Base-by-base conservation (phyloP, 345 rosid species). In the Eucalyptus marginata region DNA sequence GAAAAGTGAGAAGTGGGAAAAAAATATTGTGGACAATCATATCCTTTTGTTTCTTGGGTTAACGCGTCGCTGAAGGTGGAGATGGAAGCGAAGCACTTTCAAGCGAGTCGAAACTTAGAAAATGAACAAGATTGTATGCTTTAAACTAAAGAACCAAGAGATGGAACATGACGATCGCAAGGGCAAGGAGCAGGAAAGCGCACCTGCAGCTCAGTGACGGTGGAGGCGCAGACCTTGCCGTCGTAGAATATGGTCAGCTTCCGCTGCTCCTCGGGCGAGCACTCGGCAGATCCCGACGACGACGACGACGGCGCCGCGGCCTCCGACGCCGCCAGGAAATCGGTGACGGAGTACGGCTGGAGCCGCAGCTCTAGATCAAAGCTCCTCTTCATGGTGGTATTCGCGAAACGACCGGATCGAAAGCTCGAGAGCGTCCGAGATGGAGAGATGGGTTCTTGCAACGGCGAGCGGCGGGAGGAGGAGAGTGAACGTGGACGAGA, bases 161-260 rank as follows among this genome's bases (percentile, higher is more conserved):
- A 68, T 17, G 80, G 80, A 68, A 33, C 44, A 33, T 9, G 25
- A 17, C 0, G 25, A 33, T 33, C 4, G 9, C 40, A 66, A 66
- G 15, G 46, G 54, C 12, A 11, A 8, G 49, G 9, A 54, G 43
- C 43, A 3, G 29, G 10, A 11, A 40, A 52, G 31, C 50, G 43
- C 52, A 90, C 92, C 90, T 90, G 90, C 80, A 87, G 62, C 76
- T 91, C 90, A 49, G 90, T 89, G 52, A 88, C 92, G 33, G 86
- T 86, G 40, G 46, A 29, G n/a, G 89, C 89, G 68, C 89, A 89
- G 59, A 91, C 64, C 13, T 88, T 86, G 64, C 92, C 92, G 29
- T 89, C 87, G 80, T 91, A 91, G 89, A 91, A 89, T 71, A 91
- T 89, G 40, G 91, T 89, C 79, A 91, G 36, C 71, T 80, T 89